Evolutionary conservation across 1,139 yeast genomes (phyloP).

Genomic region (Geotrichum klebahnii): DNA sequence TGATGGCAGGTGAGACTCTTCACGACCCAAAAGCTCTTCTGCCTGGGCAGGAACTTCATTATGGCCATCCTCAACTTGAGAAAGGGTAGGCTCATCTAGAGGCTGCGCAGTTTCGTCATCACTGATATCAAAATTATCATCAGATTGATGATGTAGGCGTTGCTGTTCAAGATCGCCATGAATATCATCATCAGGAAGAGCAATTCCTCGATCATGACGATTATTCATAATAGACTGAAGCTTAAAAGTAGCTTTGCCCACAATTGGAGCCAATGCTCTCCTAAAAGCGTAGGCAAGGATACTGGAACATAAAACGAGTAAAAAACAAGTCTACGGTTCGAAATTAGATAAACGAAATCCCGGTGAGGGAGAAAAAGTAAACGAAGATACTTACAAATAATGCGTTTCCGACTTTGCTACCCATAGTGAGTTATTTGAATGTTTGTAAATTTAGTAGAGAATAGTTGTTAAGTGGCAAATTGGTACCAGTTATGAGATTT

Average conservation of each 20-base stretch:
- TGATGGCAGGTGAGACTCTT: too few relatives aligned
- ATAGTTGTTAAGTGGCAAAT: too few relatives aligned
- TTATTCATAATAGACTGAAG: constrained; percentile 12
- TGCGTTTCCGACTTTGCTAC: constrained; percentile 10
- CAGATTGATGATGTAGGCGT: too few relatives aligned
- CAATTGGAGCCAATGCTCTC: constrained; percentile 18
- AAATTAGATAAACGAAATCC: too few relatives aligned
- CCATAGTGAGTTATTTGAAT: too few relatives aligned
- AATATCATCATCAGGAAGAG: constrained; percentile 15
- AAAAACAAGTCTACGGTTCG: constrained; percentile 9
- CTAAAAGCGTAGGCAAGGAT: constrained; percentile 15
- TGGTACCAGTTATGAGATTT: too few relatives aligned
- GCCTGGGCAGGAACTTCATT: neutral
- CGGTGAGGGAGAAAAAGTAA: too few relatives aligned
- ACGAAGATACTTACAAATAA: constrained; percentile 15
- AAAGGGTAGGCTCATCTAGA: neutral
- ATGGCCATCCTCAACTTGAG: neutral
- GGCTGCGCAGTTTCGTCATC: constrained; percentile 2
- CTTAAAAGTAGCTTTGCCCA: constrained; percentile 15
- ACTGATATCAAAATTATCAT: constrained; percentile 12
- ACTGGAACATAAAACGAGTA: constrained; percentile 4
- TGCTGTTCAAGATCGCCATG: constrained; percentile 9
- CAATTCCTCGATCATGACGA: neutral
- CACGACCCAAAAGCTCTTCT: too few relatives aligned
- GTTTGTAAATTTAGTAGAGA: too few relatives aligned